These are phyloP conservation scores for Cladosporium velox DNA, from an alignment of 2,329 filamentous ascomycete genomes.

Conservation along the genomic window DNA sequence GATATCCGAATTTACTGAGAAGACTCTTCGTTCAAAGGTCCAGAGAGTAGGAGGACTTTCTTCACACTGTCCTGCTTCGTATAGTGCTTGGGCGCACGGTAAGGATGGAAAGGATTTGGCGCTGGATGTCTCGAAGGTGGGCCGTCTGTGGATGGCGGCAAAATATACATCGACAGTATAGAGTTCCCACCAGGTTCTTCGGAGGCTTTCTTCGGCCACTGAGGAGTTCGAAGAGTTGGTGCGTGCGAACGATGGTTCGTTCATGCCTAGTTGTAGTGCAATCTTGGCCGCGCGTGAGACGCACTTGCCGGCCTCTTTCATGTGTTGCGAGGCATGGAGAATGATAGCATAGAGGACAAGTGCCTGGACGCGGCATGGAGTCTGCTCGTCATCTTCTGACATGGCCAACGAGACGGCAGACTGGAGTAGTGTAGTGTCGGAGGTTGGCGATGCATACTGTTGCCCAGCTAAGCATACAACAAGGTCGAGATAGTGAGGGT, in stretches of 20 bases:
- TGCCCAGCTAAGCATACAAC: conserved; percentile 60
- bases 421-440: conserved; percentile 24
- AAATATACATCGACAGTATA: conserved; percentile 84
- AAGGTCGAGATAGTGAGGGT: conserved; percentile 52
- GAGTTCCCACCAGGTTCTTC: conserved; percentile 87
- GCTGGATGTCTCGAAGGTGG: conserved; percentile 30
- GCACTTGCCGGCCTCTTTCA: conserved; percentile 66
- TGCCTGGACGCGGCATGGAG: conserved; percentile 68
- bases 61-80: conserved; percentile 41
- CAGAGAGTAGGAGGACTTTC: conserved; percentile 60
- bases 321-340: conserved; percentile 74
- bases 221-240: background rate
- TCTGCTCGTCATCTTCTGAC: conserved; percentile 25
- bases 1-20: conserved; percentile 66
- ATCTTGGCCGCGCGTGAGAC: conserved; percentile 69
- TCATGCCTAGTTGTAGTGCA: conserved; percentile 74
- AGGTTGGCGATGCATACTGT: conserved; percentile 52
- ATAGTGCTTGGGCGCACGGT: conserved; percentile 15
- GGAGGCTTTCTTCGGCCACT: conserved; percentile 57
- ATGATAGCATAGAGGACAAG: conserved; percentile 75
- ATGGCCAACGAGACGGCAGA: conserved; percentile 57
- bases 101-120: background rate
- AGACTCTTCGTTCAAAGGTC: conserved; percentile 77
- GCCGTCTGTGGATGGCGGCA: conserved; percentile 71
- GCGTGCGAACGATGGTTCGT: conserved; percentile 66